Base-by-base conservation (phyloP, 805 yeast genomes). In the Alloascoidea hylecoeti region DNA sequence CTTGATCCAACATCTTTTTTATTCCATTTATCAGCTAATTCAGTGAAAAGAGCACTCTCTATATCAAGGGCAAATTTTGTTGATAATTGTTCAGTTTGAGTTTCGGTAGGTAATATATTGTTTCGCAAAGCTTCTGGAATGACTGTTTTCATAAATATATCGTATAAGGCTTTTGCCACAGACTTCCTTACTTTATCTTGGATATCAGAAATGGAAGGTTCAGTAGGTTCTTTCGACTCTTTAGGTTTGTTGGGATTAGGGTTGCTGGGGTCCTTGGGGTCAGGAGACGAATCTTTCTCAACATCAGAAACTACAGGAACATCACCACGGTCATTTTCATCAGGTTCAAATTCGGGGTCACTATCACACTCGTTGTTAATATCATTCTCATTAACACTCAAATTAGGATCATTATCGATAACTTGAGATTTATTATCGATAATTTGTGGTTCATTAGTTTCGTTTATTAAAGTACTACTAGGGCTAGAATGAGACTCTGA, bases 141-240 rank as follows among this genome's bases (percentile, higher is more conserved):
- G 15, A 66, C 55, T 42, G 61, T 58, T 34, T 51, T 51, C n/a
- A 46, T 40, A 32, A 77, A 63, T 39, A 66, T 65, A 6, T 56
- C 57, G 17, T 54, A 50, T 41, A 76, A 61, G 2, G 74, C 75
- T 27, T 58, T 61, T n/a, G 66, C 64, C n/a, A 75, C 78, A 23
- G 70, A 61, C 9, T 55, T 46, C 35, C 82, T 58, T 1, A 68
- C 67, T 36, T 64, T 66, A 41, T 50, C 50, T 3, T 39, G 18
- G 14, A 44, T 27, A 4, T 37, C 39, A 15, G 34, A 39, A n/a
- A 45, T 36, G 23, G 16, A 16, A 15, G 28, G 37, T 16, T 27
- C 34, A 14, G 4, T 18, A 15, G 44, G 36, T 33, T 35, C 34
- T 17, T 35, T 33, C 23, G 35, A 16, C 14, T 36, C 33, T n/a